A percentile compares a stretch with the other conserved stretches of the same genome.
These are phyloP conservation scores for Penicilliopsis zonata DNA, from an alignment of 495 filamentous ascomycete genomes.

Conservation along the genomic window DNA sequence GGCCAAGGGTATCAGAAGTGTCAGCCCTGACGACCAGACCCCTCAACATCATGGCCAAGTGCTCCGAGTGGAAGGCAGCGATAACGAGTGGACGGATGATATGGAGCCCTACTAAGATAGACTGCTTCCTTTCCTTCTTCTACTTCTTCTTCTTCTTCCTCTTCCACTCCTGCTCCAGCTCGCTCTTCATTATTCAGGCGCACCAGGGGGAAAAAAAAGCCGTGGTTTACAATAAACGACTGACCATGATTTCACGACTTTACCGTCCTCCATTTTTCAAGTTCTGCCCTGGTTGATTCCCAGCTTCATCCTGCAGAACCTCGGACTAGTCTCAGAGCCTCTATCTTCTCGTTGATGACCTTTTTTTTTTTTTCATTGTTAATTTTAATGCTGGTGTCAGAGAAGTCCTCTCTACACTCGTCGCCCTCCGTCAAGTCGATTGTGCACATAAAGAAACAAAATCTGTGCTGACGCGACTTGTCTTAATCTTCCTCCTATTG, in stretches of 20 bases:
- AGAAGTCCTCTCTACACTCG: too few relatives aligned
- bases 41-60: conserved; percentile 21
- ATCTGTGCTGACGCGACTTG: too few relatives aligned
- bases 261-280: background rate
- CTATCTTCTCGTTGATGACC: too few relatives aligned
- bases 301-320: too few relatives aligned
- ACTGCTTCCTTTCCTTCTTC: conserved; percentile 4
- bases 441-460: too few relatives aligned
- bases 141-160: too few relatives aligned
- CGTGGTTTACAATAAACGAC: background rate
- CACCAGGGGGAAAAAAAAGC: background rate
- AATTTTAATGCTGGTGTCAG: too few relatives aligned
- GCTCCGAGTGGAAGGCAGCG: conserved; percentile 33
- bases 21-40: conserved; percentile 27
- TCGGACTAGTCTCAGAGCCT: too few relatives aligned
- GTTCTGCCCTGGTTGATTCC: too few relatives aligned
- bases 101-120: conserved; percentile 29
- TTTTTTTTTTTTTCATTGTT: too few relatives aligned
- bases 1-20: conserved; percentile 38
- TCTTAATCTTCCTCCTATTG: too few relatives aligned
- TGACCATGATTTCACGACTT: conserved; percentile 3
- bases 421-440: too few relatives aligned
- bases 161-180: background rate
- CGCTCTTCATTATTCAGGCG: background rate
- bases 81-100: conserved; percentile 39